A percentile compares a stretch with the other conserved stretches of the same genome.
phyloP scores from a whole-genome alignment of 1,284 basidiomycete species.

The Rhodofomes roseus region DNA sequence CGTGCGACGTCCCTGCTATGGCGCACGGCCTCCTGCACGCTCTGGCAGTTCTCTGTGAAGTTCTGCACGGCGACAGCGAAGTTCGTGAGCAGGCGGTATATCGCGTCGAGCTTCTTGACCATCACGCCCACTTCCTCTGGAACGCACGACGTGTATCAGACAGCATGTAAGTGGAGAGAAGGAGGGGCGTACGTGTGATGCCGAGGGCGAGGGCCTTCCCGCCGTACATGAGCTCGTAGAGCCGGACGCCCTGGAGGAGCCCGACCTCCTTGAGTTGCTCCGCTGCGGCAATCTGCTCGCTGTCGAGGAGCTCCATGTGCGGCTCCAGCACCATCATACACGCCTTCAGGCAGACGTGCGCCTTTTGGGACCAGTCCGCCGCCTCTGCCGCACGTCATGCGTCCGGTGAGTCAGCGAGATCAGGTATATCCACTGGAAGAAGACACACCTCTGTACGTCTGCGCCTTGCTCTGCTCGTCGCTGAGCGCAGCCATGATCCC shows the following conservation, averaged over 20 bases:
- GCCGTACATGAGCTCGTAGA: constrained; percentile 25
- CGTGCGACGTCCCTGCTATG: constrained; percentile 18
- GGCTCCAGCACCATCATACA: constrained; percentile 18
- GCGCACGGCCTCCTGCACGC: constrained; percentile 17
- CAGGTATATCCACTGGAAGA: neutral
- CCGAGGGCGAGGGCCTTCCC: constrained; percentile 20
- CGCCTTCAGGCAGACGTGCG: constrained; percentile 22
- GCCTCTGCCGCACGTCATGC: constrained; percentile 13
- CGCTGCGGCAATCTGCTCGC: constrained; percentile 13
- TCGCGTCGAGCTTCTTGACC: constrained; percentile 21
- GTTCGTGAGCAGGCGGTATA: constrained; percentile 20
- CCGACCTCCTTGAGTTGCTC: constrained; percentile 17
- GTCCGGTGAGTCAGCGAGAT: neutral
- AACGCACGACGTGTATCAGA: neutral
- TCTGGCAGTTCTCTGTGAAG: constrained; percentile 18
- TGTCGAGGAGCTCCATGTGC: constrained; percentile 16
- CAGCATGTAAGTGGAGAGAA: neutral
- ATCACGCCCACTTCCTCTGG: constrained; percentile 21
- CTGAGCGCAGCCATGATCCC: constrained; percentile 18
- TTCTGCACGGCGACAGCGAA: constrained; percentile 24
- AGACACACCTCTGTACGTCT: constrained; percentile 20
- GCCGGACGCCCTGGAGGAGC: constrained; percentile 20
- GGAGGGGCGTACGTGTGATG: constrained; percentile 19
- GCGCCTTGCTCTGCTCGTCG: constrained; percentile 23
- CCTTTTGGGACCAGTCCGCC: constrained; percentile 19